phyloP scores from a whole-genome alignment of 345 rosid genomes.

The Gossypium sturtianum region DNA sequence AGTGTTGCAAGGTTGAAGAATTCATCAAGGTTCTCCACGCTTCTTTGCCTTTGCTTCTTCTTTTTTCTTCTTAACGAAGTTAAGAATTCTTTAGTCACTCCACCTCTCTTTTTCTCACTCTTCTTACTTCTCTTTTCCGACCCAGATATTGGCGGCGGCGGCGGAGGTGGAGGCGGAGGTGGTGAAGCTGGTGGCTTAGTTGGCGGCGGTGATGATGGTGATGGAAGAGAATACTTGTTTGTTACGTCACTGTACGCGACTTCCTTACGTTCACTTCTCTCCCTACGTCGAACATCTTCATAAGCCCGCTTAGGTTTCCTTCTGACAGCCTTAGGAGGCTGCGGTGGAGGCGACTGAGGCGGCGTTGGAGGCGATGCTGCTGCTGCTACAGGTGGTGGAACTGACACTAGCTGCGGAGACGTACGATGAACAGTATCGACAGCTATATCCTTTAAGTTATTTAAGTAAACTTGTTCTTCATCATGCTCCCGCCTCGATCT shows the following conservation, averaged over 20 bases:
- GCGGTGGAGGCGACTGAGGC: background rate
- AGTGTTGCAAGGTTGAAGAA: constrained; percentile 37
- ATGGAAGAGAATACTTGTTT: constrained; percentile 7
- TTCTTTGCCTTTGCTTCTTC: constrained; percentile 75
- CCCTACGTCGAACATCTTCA: constrained; percentile 15
- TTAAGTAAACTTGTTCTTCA: background rate
- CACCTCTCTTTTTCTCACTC: constrained; percentile 54
- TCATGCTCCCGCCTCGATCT: constrained; percentile 15
- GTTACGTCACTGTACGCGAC: constrained; percentile 11
- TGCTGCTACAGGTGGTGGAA: background rate
- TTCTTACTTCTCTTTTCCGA: constrained; percentile 18
- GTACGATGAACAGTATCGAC: constrained; percentile 9
- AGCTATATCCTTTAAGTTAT: constrained; percentile 16
- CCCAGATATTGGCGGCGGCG: background rate
- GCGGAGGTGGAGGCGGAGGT: constrained; percentile 13
- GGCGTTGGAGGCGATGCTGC: background rate
- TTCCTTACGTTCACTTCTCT: background rate
- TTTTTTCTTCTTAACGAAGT: constrained; percentile 42
- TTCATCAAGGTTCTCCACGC: constrained; percentile 69
- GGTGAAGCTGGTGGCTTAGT: constrained; percentile 19
- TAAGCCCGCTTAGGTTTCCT: constrained; percentile 30
- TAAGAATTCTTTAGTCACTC: constrained; percentile 56
- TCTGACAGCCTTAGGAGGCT: constrained; percentile 19
- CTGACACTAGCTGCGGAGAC: background rate
- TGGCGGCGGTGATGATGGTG: constrained; percentile 9